Percentiles rank a stretch among this genome's conserved stretches.
Evolutionary conservation across 768 basidiomycete species (phyloP).

Genomic region (Russula virescens): DNA sequence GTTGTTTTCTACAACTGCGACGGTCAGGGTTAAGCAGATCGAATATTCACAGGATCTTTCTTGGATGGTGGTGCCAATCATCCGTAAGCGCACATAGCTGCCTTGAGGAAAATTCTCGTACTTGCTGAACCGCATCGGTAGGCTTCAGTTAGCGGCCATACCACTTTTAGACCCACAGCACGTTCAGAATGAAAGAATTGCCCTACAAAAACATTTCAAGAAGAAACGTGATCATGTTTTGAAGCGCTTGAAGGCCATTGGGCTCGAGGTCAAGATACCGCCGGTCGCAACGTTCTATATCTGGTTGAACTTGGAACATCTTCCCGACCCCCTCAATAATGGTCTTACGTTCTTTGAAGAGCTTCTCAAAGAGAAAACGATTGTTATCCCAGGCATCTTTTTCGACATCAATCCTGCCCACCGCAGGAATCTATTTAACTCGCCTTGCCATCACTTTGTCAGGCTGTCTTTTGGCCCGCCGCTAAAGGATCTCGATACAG

Average conservation of each 20-base stretch:
- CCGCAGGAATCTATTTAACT: slow-evolving; percentile 83
- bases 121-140: slow-evolving; percentile 28
- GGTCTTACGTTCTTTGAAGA: slow-evolving; percentile 97
- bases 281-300: slow-evolving; percentile 89
- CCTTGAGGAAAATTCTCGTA: neutral
- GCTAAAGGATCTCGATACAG: slow-evolving; percentile 71
- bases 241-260: slow-evolving; percentile 68
- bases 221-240: slow-evolving; percentile 88
- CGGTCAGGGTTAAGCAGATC: neutral
- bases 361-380: slow-evolving; percentile 82
- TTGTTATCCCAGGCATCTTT: slow-evolving; percentile 88
- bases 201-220: slow-evolving; percentile 89
- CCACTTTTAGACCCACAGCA: slow-evolving; percentile 68
- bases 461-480: slow-evolving; percentile 85
- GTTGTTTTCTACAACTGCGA: slow-evolving; percentile 16
- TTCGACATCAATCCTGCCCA: slow-evolving; percentile 80
- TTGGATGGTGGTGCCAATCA: slow-evolving; percentile 94
- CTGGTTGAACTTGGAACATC: slow-evolving; percentile 80
- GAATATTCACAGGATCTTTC: slow-evolving; percentile 58
- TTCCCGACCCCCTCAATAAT: slow-evolving; percentile 81
- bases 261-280: slow-evolving; percentile 69
- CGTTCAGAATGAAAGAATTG: slow-evolving; percentile 70
- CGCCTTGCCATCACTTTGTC: slow-evolving; percentile 87
- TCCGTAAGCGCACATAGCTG: slow-evolving; percentile 48
- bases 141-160: slow-evolving; percentile 84